Evolutionary conservation across 2,329 filamentous ascomycete species (phyloP).

Genomic region (Colletotrichum sp.): DNA sequence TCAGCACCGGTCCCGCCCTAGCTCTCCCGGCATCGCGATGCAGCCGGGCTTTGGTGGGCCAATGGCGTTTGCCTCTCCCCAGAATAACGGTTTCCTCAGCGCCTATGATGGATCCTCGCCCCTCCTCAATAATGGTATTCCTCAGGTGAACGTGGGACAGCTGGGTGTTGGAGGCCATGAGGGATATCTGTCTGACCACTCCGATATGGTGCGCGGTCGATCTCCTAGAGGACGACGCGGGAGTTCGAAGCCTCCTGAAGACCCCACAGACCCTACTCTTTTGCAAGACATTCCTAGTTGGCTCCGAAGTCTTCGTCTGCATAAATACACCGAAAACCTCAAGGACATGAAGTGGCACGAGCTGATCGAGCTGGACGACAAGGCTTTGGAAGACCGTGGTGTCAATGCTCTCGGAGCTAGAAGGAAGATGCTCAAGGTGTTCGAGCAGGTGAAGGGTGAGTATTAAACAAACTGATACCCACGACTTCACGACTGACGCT

Average conservation of each 20-base stretch:
- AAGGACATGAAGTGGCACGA: slow-evolving; percentile 98
- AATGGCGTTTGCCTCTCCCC: slow-evolving; percentile 82
- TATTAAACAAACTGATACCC: neutral
- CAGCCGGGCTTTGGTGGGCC: slow-evolving; percentile 64
- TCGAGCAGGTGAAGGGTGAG: slow-evolving; percentile 88
- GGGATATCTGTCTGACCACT: slow-evolving; percentile 92
- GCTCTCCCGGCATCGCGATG: slow-evolving; percentile 86
- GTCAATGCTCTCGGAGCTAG: slow-evolving; percentile 94
- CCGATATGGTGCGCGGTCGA: slow-evolving; percentile 86
- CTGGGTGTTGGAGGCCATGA: slow-evolving; percentile 75
- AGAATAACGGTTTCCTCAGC: slow-evolving; percentile 92
- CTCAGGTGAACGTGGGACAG: slow-evolving; percentile 72
- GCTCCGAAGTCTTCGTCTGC: slow-evolving; percentile 90
- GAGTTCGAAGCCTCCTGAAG: slow-evolving; percentile 96
- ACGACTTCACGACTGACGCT: neutral
- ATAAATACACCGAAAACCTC: slow-evolving; percentile 98
- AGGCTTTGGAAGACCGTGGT: slow-evolving; percentile 87
- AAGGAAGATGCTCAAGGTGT: slow-evolving; percentile 99
- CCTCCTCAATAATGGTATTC: slow-evolving; percentile 74
- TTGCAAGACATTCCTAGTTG: slow-evolving; percentile 95
- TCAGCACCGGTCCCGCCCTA: slow-evolving; percentile 82
- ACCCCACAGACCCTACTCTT: slow-evolving; percentile 88
- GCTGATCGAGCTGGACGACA: slow-evolving; percentile 88
- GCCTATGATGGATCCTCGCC: slow-evolving; percentile 81
- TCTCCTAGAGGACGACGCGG: slow-evolving; percentile 92